Conservation (phyloP, 208 protist genomes). For the Trypanosoma melophagium region DNA sequence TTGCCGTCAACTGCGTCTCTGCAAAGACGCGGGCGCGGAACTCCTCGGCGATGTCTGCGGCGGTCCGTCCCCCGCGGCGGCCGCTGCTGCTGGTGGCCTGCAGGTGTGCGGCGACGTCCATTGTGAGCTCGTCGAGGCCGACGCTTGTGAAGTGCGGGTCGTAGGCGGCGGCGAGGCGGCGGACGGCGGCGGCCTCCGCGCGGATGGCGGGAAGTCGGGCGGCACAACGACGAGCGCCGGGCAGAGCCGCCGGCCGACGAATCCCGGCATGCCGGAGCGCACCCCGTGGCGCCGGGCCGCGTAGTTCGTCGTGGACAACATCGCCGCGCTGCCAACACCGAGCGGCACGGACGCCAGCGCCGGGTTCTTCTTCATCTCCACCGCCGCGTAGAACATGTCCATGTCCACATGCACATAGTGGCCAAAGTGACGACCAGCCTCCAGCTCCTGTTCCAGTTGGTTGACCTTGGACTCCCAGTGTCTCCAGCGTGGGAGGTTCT, state of each 20-base stretch:
- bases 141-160: conserved; percentile 83
- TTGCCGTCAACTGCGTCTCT: conserved; percentile 81
- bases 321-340: conserved; percentile 90
- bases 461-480: conserved; percentile 52
- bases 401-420: conserved; percentile 89
- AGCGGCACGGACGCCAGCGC: conserved; percentile 88
- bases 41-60: conserved; percentile 64
- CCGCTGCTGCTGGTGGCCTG: conserved; percentile 40
- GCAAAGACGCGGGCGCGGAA: conserved; percentile 81
- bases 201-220: conserved; percentile 80
- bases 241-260: conserved; percentile 91
- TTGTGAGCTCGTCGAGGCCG: conserved; percentile 85
- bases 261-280: conserved; percentile 95
- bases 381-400: conserved; percentile 94
- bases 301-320: conserved; percentile 97
- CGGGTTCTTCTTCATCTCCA: conserved; percentile 93
- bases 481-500: no score
- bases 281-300: conserved; percentile 95
- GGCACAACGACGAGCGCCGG: conserved; percentile 87
- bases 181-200: conserved; percentile 60
- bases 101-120: conserved; percentile 82
- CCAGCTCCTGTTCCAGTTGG: conserved; percentile 61
- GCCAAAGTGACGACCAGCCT: conserved; percentile 61
- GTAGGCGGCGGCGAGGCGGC: conserved; percentile 80
- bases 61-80: conserved; percentile 53